A percentile compares a stretch with the other conserved stretches of the same genome.
Evolutionary conservation across 768 basidiomycete species (phyloP).

Genomic region (Lyophyllum atratum): DNA sequence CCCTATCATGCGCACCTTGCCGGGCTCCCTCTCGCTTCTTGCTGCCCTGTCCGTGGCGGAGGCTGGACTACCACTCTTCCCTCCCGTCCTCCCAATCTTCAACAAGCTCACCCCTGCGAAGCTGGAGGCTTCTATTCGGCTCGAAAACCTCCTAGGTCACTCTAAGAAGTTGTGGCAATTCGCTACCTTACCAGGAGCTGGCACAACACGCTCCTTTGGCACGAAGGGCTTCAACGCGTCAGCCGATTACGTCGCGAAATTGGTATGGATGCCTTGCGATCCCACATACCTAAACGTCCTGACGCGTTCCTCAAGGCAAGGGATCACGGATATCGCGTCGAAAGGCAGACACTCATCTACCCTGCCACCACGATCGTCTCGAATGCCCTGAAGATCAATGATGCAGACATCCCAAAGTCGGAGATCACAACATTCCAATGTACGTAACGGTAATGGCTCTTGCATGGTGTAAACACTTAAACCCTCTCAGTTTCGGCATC

Average conservation of each 20-base stretch:
- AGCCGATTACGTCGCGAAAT: conserved; percentile 27
- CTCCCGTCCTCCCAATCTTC: conserved; percentile 1
- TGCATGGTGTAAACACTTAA: conserved; percentile 7
- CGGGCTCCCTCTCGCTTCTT: neutral
- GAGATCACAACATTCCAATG: conserved; percentile 22
- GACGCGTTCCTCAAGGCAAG: conserved; percentile 14
- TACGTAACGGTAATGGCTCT: conserved; percentile 17
- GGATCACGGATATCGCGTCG: conserved; percentile 28
- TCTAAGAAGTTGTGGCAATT: conserved; percentile 29
- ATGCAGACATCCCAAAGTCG: conserved; percentile 14
- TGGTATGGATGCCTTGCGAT: conserved; percentile 11
- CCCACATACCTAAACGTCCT: neutral
- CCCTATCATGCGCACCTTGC: neutral
- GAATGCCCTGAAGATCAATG: conserved; percentile 7
- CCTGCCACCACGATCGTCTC: conserved; percentile 16
- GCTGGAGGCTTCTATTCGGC: conserved; percentile 12
- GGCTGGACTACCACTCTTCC: neutral
- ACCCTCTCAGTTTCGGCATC: conserved; percentile 26
- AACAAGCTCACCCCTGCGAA: conserved; percentile 13
- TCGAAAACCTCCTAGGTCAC: conserved; percentile 25
- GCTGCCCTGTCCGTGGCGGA: neutral
- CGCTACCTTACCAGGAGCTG: conserved; percentile 21
- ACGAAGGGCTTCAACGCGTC: conserved; percentile 31
- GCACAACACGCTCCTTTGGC: conserved; percentile 30
- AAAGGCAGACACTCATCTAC: conserved; percentile 30